Conservation (phyloP, 306 rosid species). For the Corylus avellana region DNA sequence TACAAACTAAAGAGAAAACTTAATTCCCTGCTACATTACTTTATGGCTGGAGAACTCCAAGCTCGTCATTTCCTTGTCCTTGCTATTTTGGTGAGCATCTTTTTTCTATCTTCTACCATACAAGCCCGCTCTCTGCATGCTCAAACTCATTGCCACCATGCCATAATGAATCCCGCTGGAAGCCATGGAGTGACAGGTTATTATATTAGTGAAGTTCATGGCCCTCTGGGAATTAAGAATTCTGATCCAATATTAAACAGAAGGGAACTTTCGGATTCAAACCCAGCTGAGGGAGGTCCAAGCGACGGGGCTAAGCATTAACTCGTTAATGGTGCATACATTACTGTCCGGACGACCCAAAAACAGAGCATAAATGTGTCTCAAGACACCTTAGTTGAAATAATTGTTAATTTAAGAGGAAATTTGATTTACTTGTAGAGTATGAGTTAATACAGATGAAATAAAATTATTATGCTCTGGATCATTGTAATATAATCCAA, state of each 20-base stretch:
- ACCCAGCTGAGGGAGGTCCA: not conserved
- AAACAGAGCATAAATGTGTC: not conserved
- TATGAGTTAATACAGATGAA: no score
- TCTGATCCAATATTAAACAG: no score
- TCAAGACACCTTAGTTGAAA: not conserved
- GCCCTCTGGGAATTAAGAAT: not conserved
- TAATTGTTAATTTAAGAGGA: not conserved
- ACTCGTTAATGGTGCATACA: not conserved
- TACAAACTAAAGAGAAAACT: not conserved
- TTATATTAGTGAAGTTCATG: slow-evolving; percentile 21
- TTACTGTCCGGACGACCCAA: not conserved
- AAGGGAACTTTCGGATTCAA: no score
- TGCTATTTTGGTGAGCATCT: slow-evolving; percentile 20
- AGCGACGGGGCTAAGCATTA: not conserved
- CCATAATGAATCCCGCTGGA: not conserved
- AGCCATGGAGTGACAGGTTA: slow-evolving; percentile 7
- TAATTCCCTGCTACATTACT: not conserved
- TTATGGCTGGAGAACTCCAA: slow-evolving; percentile 8
- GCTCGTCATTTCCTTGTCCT: slow-evolving; percentile 3
- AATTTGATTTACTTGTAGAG: no score
- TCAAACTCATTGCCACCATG: not conserved
- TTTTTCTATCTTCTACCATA: slow-evolving; percentile 16
- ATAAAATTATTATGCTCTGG: no score
- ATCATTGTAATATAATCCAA: no score
- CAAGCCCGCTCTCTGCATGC: slow-evolving; percentile 26